Base-by-base conservation (phyloP, 1,284 basidiomycete genomes). In the Lignosus rhinocerotis region DNA sequence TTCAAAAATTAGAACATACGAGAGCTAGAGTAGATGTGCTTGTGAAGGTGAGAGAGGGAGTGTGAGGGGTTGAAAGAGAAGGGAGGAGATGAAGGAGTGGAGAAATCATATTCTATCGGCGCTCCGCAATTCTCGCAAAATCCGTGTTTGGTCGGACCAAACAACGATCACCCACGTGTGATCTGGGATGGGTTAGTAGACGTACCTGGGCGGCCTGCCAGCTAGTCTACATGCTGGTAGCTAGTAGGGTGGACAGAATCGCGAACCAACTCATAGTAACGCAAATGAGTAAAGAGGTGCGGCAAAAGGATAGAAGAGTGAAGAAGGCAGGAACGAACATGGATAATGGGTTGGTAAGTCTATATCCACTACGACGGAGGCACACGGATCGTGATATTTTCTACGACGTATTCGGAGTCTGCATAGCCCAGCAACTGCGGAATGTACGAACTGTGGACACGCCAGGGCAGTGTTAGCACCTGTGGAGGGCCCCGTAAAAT, bases 401-500 rank as follows among this genome's bases (percentile, higher is more conserved):
- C 96, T 4, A 97, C 96, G 38, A 98, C 93, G 75, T 98, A 94
- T 70, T 98, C 95, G 36, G 93, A 93, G 71, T 98, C 96, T 17
- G 92, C 92, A 73, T 98, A 98, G 0, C 94, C 96, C 41, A 99
- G 75, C 9, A 94, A 71, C 62, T 88, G 84, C 14, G 88, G 78
- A 44, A 98, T 89, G 59, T 92, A 84, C 0, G 93, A 88, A 67
- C 96, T 96, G 69, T 6, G 33, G 2, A 42, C 3, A 34, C 33
- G 4, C 51, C 6, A 14, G 14, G 38, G 55, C 31, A 66, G 55
- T 36, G 25, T 42, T 25, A n/a, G 17, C 41, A 58, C 36, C 43
- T 6, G 17, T 21, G 11, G 31, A 45, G 7, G 8, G 11, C 8
- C 44, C 17, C 36, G 56, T 47, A 63, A 53, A n/a, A 34, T 46